These are phyloP conservation scores for Aphanomyces euteiches DNA, from an alignment of 352 stramenopile species.

Conservation along the genomic window DNA sequence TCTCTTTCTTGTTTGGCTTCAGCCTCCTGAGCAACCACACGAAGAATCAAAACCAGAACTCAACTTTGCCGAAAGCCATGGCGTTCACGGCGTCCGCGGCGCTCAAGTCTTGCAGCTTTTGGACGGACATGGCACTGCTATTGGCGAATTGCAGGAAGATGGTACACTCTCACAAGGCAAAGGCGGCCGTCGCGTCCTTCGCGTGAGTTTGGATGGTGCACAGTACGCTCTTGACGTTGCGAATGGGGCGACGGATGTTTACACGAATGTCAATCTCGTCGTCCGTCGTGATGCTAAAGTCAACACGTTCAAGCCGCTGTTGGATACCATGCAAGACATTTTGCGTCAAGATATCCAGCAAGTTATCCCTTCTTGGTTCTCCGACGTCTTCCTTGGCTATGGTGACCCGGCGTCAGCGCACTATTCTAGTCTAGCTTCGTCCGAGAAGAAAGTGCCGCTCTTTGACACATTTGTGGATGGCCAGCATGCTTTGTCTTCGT, in stretches of 20 bases:
- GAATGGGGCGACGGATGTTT: conserved; percentile 51
- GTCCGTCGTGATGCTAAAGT: conserved; percentile 82
- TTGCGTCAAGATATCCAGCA: conserved; percentile 35
- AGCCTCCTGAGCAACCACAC: conserved; percentile 53
- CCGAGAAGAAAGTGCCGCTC: conserved; percentile 41
- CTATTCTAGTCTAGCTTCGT: conserved; percentile 45
- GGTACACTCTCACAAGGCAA: conserved; percentile 39
- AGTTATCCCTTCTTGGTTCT: conserved; percentile 89
- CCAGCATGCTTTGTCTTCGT: conserved; percentile 47
- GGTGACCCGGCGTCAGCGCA: conserved; percentile 82
- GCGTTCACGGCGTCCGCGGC: conserved; percentile 74
- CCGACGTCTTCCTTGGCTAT: conserved; percentile 93
- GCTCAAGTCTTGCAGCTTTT: conserved; percentile 75
- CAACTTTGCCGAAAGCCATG: conserved; percentile 83
- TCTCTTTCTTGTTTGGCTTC: conserved; percentile 91
- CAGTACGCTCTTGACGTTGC: conserved; percentile 94
- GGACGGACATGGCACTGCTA: conserved; percentile 73
- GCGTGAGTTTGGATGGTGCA: conserved; percentile 85
- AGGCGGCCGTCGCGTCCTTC: conserved; percentile 82
- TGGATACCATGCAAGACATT: conserved; percentile 87
- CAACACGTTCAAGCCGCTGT: conserved; percentile 95
- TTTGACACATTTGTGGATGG: conserved; percentile 47
- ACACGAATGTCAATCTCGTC: conserved; percentile 92
- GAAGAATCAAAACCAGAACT: conserved; percentile 31
- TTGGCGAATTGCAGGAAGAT: conserved; percentile 32